Evolutionary conservation across 352 stramenopile species (phyloP), one percentile per base, ranked within the genome.

Genomic region (Aphanomyces invadans): DNA sequence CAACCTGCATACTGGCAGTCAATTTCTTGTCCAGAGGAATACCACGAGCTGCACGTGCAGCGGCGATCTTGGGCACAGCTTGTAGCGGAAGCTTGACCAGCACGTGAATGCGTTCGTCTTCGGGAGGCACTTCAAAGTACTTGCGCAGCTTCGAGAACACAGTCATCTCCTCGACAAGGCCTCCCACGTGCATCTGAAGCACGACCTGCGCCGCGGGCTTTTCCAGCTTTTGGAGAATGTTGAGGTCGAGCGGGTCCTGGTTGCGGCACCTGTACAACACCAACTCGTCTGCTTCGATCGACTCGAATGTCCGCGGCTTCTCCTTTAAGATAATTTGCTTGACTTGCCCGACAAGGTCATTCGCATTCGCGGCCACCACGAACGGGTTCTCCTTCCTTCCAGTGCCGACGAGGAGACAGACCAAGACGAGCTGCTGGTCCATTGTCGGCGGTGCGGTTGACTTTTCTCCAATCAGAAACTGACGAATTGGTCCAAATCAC

Each of bases 111-210:
- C 55, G 55, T n/a, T 64, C 55, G 10, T 64, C 55, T 25, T 64
- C 55, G 15, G 55, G 55, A 4, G 31, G 55, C 21, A 33, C 23
- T 39, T 64, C 55, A 52, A 64, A 64, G 55, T 64, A 64, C 39
- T 64, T 64, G 36, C 55, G 55, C 36, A 64, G 55, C 55, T 64
- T 64, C 17, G 55, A 64, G 36, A 64, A 64, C 19, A 64, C 55
- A 3, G 55, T 64, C 55, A 64, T 64, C 36, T 64, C 55, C 33
- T 64, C 55, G 55, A 64, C 55, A 28, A 64, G 55, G 23, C 55
- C 55, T 23, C 55, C 55, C 21, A 64, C 55, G 11, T 64, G 55
- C 55, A 64, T 64, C 38, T 64, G 55, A n/a, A 64, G 38, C 23
- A 64, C 55, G 36, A 64, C 46, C 55, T 64, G 55, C 12, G 55